Conservation (phyloP, 179 eudicot genomes). For the Silene coronaria region DNA sequence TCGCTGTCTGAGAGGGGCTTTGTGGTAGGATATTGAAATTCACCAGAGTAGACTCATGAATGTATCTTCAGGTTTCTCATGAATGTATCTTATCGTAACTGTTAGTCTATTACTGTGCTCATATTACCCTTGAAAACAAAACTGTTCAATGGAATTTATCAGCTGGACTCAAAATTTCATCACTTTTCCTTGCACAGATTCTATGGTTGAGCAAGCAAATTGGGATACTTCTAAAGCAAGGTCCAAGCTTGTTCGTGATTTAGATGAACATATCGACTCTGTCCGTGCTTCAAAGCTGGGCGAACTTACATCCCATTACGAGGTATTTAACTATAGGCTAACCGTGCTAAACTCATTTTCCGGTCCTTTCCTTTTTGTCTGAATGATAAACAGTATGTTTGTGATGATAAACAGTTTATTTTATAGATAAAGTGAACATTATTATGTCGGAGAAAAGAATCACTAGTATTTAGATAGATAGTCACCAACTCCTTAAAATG, state of each 20-base stretch:
- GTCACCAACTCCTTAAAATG: background rate
- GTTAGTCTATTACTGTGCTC: background rate
- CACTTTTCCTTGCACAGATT: constrained; percentile 36
- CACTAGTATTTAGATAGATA: background rate
- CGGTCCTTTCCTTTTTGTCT: background rate
- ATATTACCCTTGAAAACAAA: background rate
- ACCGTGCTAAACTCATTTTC: too few species aligned
- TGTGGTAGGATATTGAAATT: too few species aligned
- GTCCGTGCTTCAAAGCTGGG: constrained; percentile 76
- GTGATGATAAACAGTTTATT: background rate
- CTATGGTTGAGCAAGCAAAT: constrained; percentile 59
- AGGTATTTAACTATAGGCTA: constrained; percentile 41
- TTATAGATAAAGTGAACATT: background rate
- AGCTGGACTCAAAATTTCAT: background rate
- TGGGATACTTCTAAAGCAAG: constrained; percentile 83
- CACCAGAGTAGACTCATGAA: too few species aligned
- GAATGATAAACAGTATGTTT: background rate
- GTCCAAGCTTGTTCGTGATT: constrained; percentile 76
- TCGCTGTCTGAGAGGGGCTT: background rate
- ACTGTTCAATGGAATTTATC: too few species aligned
- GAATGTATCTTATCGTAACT: too few species aligned
- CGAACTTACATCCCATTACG: constrained; percentile 65
- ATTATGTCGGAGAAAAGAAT: background rate
- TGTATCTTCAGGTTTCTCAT: too few species aligned
- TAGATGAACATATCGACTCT: constrained; percentile 66